Evolutionary conservation across 139 green algal species (phyloP), one percentile per base, ranked within the genome.

Genomic region (Desmodesmus armatus): DNA sequence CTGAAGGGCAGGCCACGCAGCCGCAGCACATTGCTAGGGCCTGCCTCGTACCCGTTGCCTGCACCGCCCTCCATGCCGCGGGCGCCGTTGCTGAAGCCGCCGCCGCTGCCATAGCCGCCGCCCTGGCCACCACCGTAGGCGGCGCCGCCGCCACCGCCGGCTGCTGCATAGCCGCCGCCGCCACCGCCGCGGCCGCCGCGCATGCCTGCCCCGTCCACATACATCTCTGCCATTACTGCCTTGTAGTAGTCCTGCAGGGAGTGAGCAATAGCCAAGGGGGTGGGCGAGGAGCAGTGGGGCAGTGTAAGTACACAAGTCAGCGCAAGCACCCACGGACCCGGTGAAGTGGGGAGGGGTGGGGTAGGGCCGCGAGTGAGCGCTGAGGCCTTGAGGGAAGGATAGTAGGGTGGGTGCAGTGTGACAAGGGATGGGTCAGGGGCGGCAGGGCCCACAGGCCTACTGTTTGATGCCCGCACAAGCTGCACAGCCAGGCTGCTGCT

Each of bases 1-100:
- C 82, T 90, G 87, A 96, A 98, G 2, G 96, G 96, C 80, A 98
- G 88, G 2, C 96, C 96, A 5, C 96, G 89, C 82, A 98, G 88
- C 87, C 94, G 94, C 47, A 98, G 88, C 39, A 97, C 88, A 51
- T 84, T 91, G 69, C 90, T 94, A 58, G 86, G 86, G 33, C 81
- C 58, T 53, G 82, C 79, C 21, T 75, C 49, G 31, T 80, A 72
- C 33, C 63, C 58, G 55, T 67, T 84, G 66, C 69, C 78, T 35
- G 66, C 62, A 47, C 73, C 84, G 41, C 40, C 77, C 23, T 37
- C 84, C 49, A 74, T 77, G 74, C 51, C 58, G 39, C 73, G 77
- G 44, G 73, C 63, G 53, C 77, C 85, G 35, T 35, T 70, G 65
- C 23, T 37, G 49, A 65, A 25, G 15, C 53, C 55, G 4, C 76